Evolutionary conservation across 768 basidiomycete species (phyloP), one percentile per base, ranked within the genome.

Genomic region (Dendrothele bispora): DNA sequence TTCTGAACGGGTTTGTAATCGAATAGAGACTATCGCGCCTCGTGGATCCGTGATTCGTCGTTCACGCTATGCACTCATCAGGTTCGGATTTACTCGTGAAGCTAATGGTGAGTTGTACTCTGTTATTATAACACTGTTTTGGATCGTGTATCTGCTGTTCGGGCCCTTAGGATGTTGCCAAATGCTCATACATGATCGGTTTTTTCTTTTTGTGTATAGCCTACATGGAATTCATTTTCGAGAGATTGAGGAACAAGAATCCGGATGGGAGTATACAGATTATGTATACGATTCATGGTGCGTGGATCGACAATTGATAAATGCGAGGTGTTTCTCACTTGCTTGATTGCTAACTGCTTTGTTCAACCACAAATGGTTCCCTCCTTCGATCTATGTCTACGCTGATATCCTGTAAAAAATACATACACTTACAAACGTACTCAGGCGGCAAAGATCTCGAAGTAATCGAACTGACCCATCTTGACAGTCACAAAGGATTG

Each of bases 271-370:
- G 89, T 30, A 65, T 98, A 22, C 92, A 97, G 63, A 98, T 95
- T 59, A 93, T 98, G 93, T 94, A 94, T 62, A 95, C 91, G 27
- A 97, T 97, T 44, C 92, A 95, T 47, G 92, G 92, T 78, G 59
- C 53, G 34, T 5, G 12, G 25, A 12, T 36, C 22, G 18, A 5
- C 11, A n/a, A 2, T 17, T 5, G 22, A 17, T 32, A 35, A 5
- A n/a, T n/a, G n/a, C n/a, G n/a, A n/a, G n/a, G n/a, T n/a, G n/a
- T n/a, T n/a, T n/a, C n/a, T n/a, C n/a, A n/a, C n/a, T n/a, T n/a
- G n/a, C n/a, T n/a, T n/a, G n/a, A n/a, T n/a, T n/a, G n/a, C n/a
- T n/a, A n/a, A n/a, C n/a, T n/a, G n/a, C n/a, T n/a, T n/a, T n/a
- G n/a, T n/a, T n/a, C n/a, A n/a, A n/a, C n/a, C n/a, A n/a, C n/a